Evolutionary conservation across 371 early-diverging fungal genomes (phyloP).

Genomic region (Mortierella sp.): DNA sequence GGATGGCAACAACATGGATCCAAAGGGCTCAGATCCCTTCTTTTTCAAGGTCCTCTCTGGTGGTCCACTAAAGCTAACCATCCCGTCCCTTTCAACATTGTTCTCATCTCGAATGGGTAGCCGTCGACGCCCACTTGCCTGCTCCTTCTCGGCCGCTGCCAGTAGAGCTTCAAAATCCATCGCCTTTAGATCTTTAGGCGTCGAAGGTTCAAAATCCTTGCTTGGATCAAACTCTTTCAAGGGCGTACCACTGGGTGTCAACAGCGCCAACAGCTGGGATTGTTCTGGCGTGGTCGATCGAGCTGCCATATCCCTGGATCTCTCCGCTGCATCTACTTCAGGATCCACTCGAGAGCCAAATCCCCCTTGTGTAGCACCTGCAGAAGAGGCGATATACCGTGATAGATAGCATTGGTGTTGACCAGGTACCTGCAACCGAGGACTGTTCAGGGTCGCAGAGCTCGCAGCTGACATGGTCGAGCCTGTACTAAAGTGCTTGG

Average conservation of each 20-base stretch:
- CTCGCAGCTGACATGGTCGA: neutral
- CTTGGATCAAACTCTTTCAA: slow-evolving; percentile 35
- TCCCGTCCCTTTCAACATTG: too few species aligned
- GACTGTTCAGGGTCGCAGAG: slow-evolving; percentile 6
- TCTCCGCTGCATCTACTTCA: neutral
- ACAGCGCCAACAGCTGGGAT: neutral
- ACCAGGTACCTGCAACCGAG: neutral
- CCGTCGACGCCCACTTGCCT: neutral
- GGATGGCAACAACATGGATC: too few species aligned
- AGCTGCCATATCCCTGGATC: neutral
- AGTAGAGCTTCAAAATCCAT: slow-evolving; percentile 49
- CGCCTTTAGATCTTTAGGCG: slow-evolving; percentile 38
- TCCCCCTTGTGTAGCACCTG: neutral
- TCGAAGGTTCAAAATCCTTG: slow-evolving; percentile 24
- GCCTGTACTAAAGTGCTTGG: slow-evolving; percentile 16
- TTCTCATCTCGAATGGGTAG: too few species aligned
- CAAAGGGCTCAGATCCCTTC: too few species aligned
- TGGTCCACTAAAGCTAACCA: too few species aligned
- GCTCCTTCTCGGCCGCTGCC: slow-evolving; percentile 42
- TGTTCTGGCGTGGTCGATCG: neutral
- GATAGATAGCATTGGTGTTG: neutral
- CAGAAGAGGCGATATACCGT: neutral
- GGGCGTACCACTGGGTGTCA: neutral
- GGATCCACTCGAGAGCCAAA: neutral
- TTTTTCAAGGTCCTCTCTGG: too few species aligned